Percentiles rank a stretch among this genome's conserved stretches.
phyloP scores from a whole-genome alignment of 441 rosid genomes.

The Populus hybrid region DNA sequence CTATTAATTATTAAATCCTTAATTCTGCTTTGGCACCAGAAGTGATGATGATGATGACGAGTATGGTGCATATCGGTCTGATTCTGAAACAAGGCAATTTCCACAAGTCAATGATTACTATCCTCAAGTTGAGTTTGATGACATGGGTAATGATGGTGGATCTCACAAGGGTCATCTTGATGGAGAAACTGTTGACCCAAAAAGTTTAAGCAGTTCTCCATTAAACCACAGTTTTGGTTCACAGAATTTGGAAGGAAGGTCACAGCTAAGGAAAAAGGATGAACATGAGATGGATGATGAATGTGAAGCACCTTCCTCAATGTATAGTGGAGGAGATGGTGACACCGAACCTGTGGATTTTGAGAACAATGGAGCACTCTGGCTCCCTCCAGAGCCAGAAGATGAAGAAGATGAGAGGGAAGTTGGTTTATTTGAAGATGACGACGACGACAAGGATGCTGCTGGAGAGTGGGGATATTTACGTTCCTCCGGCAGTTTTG shows the following conservation, averaged over 20 bases:
- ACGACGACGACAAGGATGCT: constrained; percentile 54
- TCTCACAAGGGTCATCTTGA: constrained; percentile 42
- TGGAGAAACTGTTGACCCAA: constrained; percentile 44
- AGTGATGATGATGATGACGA: constrained; percentile 74
- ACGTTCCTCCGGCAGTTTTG: constrained; percentile 70
- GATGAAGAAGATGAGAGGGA: constrained; percentile 96
- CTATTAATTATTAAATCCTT: neutral
- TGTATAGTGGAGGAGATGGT: constrained; percentile 49
- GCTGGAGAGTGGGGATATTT: constrained; percentile 84
- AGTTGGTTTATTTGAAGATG: constrained; percentile 59
- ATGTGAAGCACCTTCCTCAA: constrained; percentile 53
- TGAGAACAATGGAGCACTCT: constrained; percentile 80
- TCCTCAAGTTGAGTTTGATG: constrained; percentile 55
- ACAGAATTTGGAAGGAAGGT: constrained; percentile 46
- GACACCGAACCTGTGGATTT: constrained; percentile 78
- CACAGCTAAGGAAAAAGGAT: constrained; percentile 46
- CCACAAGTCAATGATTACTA: constrained; percentile 48
- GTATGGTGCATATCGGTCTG: constrained; percentile 50
- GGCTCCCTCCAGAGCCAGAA: constrained; percentile 99
- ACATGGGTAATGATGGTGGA: constrained; percentile 44
- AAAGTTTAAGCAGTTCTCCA: constrained; percentile 64
- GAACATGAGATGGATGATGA: constrained; percentile 57
- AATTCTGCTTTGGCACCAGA: constrained; percentile 40
- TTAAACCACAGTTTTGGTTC: constrained; percentile 43
- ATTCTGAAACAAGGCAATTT: constrained; percentile 49